Conservation (phyloP, 1,139 yeast genomes). For the Kazachstania sp. region DNA sequence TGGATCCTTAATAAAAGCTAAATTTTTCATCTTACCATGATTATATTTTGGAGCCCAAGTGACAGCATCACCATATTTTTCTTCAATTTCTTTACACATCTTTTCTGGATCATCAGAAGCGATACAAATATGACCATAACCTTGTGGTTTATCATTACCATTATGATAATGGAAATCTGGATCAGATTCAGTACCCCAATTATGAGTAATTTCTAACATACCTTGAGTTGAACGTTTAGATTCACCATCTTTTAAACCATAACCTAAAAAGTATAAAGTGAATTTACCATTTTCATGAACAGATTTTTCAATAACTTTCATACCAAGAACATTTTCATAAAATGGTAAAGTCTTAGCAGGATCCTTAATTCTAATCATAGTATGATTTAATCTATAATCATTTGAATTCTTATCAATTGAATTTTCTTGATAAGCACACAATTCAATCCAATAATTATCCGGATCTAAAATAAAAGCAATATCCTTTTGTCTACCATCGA, state of each 20-base stretch:
- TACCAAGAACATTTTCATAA: slow-evolving; percentile 70
- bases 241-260: slow-evolving; percentile 35
- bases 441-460: slow-evolving; percentile 93
- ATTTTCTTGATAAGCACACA: slow-evolving; percentile 49
- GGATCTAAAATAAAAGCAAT: slow-evolving; percentile 95
- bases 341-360: slow-evolving; percentile 66
- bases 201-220: slow-evolving; percentile 80
- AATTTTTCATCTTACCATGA: slow-evolving; percentile 47
- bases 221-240: slow-evolving; percentile 39
- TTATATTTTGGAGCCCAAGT: slow-evolving; percentile 50
- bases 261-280: slow-evolving; percentile 78
- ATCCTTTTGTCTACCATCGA: slow-evolving; percentile 85
- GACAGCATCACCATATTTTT: slow-evolving; percentile 38
- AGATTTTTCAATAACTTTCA: slow-evolving; percentile 53
- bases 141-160: slow-evolving; percentile 72
- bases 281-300: slow-evolving; percentile 65
- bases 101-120: slow-evolving; percentile 57
- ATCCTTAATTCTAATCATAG: slow-evolving; percentile 90
- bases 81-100: slow-evolving; percentile 46
- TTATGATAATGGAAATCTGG: slow-evolving; percentile 68
- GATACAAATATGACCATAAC: slow-evolving; percentile 81
- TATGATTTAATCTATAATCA: slow-evolving; percentile 68
- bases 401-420: slow-evolving; percentile 33
- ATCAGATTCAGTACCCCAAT: slow-evolving; percentile 89
- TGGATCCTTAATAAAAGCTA: slow-evolving; percentile 81